phyloP scores from a whole-genome alignment of 1,284 basidiomycete genomes.

The Singerocomus rubriflavus region DNA sequence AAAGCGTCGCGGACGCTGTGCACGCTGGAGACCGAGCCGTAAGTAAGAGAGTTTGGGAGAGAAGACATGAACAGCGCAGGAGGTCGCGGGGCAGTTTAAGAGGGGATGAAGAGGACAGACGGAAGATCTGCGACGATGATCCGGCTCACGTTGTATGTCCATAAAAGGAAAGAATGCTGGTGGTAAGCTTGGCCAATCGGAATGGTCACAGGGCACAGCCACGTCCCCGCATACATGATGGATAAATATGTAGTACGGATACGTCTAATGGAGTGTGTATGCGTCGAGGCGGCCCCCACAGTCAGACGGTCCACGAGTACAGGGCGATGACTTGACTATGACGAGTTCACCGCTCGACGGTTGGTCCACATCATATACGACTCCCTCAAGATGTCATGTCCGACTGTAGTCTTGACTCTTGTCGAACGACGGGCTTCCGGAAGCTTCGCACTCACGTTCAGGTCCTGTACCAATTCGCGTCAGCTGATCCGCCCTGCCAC shows the following conservation, averaged over 20 bases:
- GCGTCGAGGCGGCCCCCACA: background rate
- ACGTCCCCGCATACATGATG: conserved; percentile 17
- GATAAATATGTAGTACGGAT: conserved; percentile 18
- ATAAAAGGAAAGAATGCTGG: too few relatives aligned
- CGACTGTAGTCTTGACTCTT: conserved; percentile 56
- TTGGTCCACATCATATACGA: conserved; percentile 85
- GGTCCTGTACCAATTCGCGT: conserved; percentile 47
- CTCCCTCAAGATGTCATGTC: conserved; percentile 65
- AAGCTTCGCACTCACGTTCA: conserved; percentile 60
- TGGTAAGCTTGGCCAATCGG: conserved; percentile 10
- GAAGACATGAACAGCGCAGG: conserved; percentile 36
- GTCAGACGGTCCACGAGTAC: conserved; percentile 7
- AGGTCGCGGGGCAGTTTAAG: too few relatives aligned
- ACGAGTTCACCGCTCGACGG: conserved; percentile 53
- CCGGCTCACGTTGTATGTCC: too few relatives aligned
- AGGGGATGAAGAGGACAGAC: too few relatives aligned
- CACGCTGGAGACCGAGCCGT: conserved; percentile 52
- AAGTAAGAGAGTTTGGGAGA: conserved; percentile 42
- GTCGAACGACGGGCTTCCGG: conserved; percentile 77
- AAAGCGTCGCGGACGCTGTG: conserved; percentile 53
- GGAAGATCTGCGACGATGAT: too few relatives aligned
- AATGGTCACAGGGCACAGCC: background rate
- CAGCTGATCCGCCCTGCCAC: conserved; percentile 2
- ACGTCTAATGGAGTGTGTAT: conserved; percentile 4
- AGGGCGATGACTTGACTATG: conserved; percentile 11